These are phyloP conservation scores for Aspergillus avenaceus DNA, from an alignment of 495 filamentous ascomycete genomes.

Conservation along the genomic window DNA sequence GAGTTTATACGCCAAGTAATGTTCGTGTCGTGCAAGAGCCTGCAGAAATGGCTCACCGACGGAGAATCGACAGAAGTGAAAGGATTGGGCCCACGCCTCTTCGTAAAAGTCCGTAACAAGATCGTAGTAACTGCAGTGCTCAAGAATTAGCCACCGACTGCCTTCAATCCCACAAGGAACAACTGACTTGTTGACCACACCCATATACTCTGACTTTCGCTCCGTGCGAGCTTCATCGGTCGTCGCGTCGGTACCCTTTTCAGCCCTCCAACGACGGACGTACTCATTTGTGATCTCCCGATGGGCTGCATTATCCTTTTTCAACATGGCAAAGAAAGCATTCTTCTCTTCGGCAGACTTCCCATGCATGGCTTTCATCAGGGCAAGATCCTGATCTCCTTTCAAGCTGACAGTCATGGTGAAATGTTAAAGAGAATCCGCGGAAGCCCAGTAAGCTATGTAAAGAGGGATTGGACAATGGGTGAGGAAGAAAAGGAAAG, in stretches of 20 bases:
- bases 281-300: conserved; percentile 3
- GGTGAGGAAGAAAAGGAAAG: background rate
- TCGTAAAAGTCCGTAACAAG: conserved; percentile 2
- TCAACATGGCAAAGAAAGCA: conserved; percentile 3
- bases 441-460: background rate
- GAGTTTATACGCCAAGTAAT: conserved; percentile 1
- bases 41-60: conserved; percentile 1
- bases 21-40: conserved; percentile 1
- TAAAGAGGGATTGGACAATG: background rate
- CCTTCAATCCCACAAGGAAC: background rate
- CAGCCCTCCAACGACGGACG: background rate
- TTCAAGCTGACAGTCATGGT: background rate
- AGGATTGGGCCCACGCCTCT: conserved; percentile 4
- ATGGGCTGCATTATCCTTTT: conserved; percentile 3
- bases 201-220: conserved; percentile 2
- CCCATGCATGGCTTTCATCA: conserved; percentile 1
- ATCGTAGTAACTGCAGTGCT: background rate
- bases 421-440: no score
- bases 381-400: background rate
- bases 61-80: conserved; percentile 2
- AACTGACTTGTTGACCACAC: conserved; percentile 5
- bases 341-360: conserved; percentile 2
- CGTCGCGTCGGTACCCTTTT: conserved; percentile 1
- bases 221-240: conserved; percentile 2
- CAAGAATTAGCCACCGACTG: background rate